Conservation (phyloP, 1,284 basidiomycete genomes). For the Filobasidium uniguttulatum region DNA sequence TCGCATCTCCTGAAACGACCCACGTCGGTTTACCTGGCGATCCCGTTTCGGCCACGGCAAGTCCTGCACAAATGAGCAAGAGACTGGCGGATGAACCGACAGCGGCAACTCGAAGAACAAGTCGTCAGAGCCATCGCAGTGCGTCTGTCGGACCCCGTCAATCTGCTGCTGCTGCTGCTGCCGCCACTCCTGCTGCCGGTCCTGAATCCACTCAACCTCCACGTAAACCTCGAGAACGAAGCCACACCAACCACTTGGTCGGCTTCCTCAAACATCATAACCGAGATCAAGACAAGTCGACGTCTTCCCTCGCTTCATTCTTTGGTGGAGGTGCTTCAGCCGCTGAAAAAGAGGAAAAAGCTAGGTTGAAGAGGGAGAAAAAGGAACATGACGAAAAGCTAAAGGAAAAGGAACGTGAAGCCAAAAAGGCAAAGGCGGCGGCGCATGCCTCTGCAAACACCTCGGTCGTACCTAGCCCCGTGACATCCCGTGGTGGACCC, state of each 20-base stretch:
- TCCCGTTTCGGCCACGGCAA: no score
- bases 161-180: no score
- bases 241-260: constrained; percentile 33
- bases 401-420: constrained; percentile 6
- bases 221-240: no score
- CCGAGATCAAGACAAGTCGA: constrained; percentile 36
- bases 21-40: no score
- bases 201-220: no score
- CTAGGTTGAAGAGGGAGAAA: constrained; percentile 22
- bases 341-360: constrained; percentile 18
- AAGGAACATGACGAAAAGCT: constrained; percentile 14
- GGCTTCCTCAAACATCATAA: constrained; percentile 38
- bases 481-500: constrained; percentile 2
- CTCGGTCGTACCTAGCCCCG: constrained; percentile 13
- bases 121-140: no score
- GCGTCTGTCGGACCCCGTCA: no score
- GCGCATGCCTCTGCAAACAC: constrained; percentile 7
- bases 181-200: no score
- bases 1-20: no score
- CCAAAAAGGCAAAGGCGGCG: constrained; percentile 7
- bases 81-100: no score
- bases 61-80: no score
- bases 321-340: constrained; percentile 27
- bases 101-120: no score
- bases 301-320: constrained; percentile 34